These are phyloP conservation scores for Pseudomassariella vexata DNA, from an alignment of 2,329 filamentous ascomycete species.

Conservation along the genomic window DNA sequence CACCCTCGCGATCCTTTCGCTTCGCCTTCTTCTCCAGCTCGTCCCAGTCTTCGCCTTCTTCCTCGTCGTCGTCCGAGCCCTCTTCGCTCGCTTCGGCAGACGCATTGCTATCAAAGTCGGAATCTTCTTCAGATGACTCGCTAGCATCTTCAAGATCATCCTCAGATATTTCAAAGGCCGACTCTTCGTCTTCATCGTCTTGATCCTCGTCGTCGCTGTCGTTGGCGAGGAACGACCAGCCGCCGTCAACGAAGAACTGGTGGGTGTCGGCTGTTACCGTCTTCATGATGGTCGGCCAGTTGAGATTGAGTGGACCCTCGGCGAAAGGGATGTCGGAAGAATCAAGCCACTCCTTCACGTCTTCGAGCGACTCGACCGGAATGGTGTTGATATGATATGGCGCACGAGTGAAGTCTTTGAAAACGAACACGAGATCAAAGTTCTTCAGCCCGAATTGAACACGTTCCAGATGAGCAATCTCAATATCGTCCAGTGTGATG, in stretches of 20 bases:
- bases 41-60: conserved; percentile 88
- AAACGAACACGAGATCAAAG: conserved; percentile 97
- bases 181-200: conserved; percentile 82
- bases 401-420: conserved; percentile 90
- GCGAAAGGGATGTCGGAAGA: conserved; percentile 90
- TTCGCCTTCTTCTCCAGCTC: conserved; percentile 87
- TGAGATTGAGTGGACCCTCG: conserved; percentile 93
- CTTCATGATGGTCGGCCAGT: conserved; percentile 99
- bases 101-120: conserved; percentile 88
- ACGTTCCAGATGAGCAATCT: conserved; percentile 91
- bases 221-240: conserved; percentile 86
- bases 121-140: conserved; percentile 74
- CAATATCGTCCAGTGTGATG: conserved; percentile 89
- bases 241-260: conserved; percentile 89
- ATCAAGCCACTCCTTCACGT: conserved; percentile 97
- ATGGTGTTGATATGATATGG: conserved; percentile 97
- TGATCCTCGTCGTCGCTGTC: conserved; percentile 83
- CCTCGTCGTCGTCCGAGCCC: conserved; percentile 62
- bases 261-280: conserved; percentile 92
- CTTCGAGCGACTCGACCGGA: conserved; percentile 87
- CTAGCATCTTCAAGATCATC: conserved; percentile 79
- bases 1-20: conserved; percentile 68
- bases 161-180: conserved; percentile 85
- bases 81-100: conserved; percentile 78
- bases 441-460: conserved; percentile 97